These are phyloP conservation scores for Hypsizygus ulmarius DNA, from an alignment of 1,284 basidiomycete species.

Conservation along the genomic window DNA sequence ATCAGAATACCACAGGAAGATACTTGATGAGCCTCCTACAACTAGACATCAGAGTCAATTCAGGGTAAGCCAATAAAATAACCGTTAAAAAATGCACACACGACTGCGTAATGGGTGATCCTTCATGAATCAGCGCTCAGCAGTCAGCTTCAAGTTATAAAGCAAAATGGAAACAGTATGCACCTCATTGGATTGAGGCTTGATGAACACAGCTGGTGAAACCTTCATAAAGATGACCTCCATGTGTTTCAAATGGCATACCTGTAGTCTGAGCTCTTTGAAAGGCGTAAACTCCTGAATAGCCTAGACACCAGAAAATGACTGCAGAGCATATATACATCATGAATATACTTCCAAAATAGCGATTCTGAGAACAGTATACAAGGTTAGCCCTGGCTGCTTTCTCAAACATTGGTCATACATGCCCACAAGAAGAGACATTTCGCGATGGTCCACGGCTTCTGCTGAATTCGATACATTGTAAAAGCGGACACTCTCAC, in stretches of 20 bases:
- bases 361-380: conserved; percentile 24
- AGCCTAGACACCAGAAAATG: not conserved
- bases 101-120: no score
- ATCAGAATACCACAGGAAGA: no score
- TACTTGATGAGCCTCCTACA: no score
- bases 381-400: not conserved
- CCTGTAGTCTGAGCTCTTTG: conserved; percentile 16
- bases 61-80: no score
- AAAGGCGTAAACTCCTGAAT: not conserved
- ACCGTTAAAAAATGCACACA: not conserved
- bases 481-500: not conserved
- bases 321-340: conserved; percentile 21
- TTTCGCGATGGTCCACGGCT: conserved; percentile 25
- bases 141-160: not conserved
- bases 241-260: conserved; percentile 8
- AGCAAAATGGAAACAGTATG: not conserved
- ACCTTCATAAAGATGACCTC: not conserved
- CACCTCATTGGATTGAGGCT: conserved; percentile 21
- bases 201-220: conserved; percentile 13
- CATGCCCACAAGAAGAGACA: conserved; percentile 25
- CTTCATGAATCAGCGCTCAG: no score
- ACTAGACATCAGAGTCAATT: no score
- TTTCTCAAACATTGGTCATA: not conserved
- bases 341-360: conserved; percentile 24
- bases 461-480: conserved; percentile 17